Base-by-base conservation (phyloP, 108 stramenopile genomes). In the Chaetoceros muelleri region DNA sequence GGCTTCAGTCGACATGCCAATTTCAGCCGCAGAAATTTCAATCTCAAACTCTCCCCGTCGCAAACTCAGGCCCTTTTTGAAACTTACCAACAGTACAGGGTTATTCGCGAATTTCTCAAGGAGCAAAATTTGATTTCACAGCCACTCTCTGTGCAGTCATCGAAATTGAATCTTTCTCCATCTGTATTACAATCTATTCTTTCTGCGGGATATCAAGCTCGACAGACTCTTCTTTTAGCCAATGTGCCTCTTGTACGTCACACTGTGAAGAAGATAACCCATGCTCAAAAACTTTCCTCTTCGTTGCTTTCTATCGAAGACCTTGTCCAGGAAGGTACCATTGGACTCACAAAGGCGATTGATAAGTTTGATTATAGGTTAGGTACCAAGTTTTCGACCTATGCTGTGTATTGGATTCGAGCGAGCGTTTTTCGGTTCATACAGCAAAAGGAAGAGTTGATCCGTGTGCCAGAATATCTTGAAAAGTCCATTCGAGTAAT, bases 341-440 rank as follows among this genome's bases (percentile, higher is more conserved):
- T 94, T 44, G 95, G 95, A 30, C 61, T 95, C 48, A 74, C 90
- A 13, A 79, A 86, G 53, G 91, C 93, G 2, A 74, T 93, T 24
- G 96, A 95, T 57, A 83, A 81, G 53, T 95, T 82, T 70, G 91
- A 96, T 75, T 82, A 81, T 18, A 56, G 58, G 10, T 69, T 71
- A 47, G 90, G 89, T 21, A 75, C 82, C 27, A 73, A 74, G 46
- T 90, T 96, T 48, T 76, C 79, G 29, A 95, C 96, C 8, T 96
- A 96, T 72, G 93, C 96, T 26, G 76, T 85, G 22, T 95, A 95
- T 70, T 96, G 96, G 96, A 79, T 96, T 24, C 75, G 87, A 18
- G 94, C 94, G 28, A 71, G 90, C 25, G 60, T 96, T 23, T 56
- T 87, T 24, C 70, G 92, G 24, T 93, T 87, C 51, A 80, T 95